Evolutionary conservation across 345 rosid species (phyloP), one percentile per base, ranked within the genome.

Genomic region (Murraya paniculata): DNA sequence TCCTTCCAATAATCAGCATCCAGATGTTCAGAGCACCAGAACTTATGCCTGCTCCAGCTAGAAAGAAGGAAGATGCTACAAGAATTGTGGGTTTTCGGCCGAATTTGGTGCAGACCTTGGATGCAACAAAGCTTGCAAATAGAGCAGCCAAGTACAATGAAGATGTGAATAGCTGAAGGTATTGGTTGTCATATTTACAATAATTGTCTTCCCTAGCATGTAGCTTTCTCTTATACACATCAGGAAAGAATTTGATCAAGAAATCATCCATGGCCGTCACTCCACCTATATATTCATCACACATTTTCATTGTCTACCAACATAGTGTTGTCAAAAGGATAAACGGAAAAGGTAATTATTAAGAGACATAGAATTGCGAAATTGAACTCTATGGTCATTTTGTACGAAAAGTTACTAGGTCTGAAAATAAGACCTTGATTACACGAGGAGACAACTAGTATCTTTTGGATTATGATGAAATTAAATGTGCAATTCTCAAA

Each of bases 221-320:
- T 0, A 57, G 61, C 80, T 88, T 90, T 68, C 82, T 80, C 39
- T 84, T 81, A n/a, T 88, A 67, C 11, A 90, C 84, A 0, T 4
- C 0, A 0, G 84, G 87, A 39, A 90, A 90, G 81, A 90, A 88
- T 67, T 84, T 75, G 6, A 75, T 61, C 82, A 87, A 73, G 73
- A 90, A 90, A 50, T 87, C 93, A 28, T 90, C 90, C 87, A 87
- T 83, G 61, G 85, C 82, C 9, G 89, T 85, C 24, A 90, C 91
- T 22, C 89, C 93, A 9, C 93, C 91, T 53, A 18, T 87, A 59
- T 9, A 74, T 13, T 24, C 53, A 25, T 21, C n/a, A 28, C 13
- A 9, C 14, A 21, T 28, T 45, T 13, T 13, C 50, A 45, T 45
- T 13, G 13, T 45, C 50, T 45, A 45, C 50, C 13, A 45, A 3